Percentiles rank a stretch among this genome's conserved stretches.
These are phyloP conservation scores for Aspergillus persii DNA, from an alignment of 2,329 filamentous ascomycete species.

Conservation along the genomic window DNA sequence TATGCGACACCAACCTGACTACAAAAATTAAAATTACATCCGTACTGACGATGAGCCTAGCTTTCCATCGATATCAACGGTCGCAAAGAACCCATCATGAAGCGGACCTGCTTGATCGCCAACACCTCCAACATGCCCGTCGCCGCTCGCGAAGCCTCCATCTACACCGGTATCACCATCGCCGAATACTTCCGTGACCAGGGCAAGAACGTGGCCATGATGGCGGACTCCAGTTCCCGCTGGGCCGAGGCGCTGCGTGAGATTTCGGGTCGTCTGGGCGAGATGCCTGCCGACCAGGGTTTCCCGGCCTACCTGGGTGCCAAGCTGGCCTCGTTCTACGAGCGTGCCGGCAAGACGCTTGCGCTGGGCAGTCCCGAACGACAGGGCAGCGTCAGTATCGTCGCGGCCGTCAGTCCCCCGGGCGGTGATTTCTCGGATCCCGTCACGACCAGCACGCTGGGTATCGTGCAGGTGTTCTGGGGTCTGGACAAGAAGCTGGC, in stretches of 20 bases:
- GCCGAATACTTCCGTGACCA: constrained; percentile 97
- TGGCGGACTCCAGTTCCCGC: constrained; percentile 96
- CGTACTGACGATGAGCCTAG: constrained; percentile 32
- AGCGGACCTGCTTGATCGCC: constrained; percentile 95
- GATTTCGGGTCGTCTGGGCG: constrained; percentile 95
- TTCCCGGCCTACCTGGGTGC: constrained; percentile 97
- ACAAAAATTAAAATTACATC: constrained; percentile 4
- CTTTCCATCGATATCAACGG: constrained; percentile 92
- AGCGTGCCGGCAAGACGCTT: constrained; percentile 86
- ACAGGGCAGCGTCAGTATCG: constrained; percentile 91
- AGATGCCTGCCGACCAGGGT: constrained; percentile 99
- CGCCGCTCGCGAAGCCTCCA: constrained; percentile 95
- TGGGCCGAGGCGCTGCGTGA: constrained; percentile 99
- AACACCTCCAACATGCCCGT: constrained; percentile 99
- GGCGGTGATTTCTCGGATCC: constrained; percentile 99
- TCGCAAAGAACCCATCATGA: constrained; percentile 98
- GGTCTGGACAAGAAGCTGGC: constrained; percentile 99
- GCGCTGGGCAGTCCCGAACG: constrained; percentile 86
- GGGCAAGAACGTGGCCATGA: constrained; percentile 98
- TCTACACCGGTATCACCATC: constrained; percentile 94
- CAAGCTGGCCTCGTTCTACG: constrained; percentile 98
- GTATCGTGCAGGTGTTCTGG: constrained; percentile 99
- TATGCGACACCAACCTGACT: constrained; percentile 26
- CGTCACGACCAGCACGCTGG: constrained; percentile 86
- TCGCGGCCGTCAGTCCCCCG: constrained; percentile 93